Evolutionary conservation across 2,329 filamentous ascomycete species (phyloP), one percentile per base, ranked within the genome.

Genomic region (Aspergillus tamarii): DNA sequence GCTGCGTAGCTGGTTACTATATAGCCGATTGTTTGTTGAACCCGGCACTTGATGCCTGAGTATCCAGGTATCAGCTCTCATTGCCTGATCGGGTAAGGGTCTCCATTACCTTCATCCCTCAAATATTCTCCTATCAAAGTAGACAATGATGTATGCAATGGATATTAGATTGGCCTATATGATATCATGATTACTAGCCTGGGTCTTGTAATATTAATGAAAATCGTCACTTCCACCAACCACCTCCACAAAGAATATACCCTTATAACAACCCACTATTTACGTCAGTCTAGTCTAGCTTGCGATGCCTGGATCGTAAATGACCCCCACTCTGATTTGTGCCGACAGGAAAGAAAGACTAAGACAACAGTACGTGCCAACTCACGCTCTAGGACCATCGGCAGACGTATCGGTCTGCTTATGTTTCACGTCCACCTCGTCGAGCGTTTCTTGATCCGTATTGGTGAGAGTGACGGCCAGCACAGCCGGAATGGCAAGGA

Each of bases 401-500:
- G 12, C 16, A 52, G 48, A 11, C 6, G 48, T 10, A 4, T 54
- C 30, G 30, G 11, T n/a, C 7, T 36, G 52, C 3, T 3, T 6
- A 16, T 54, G 12, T 14, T 54, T 36, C 32, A 54, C 3, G 7
- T 54, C 30, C 16, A 34, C n/a, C 30, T 58, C 56, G 34, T 48
- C 28, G n/a, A 21, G n/a, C 5, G 55, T 30, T 9, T 50, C 30
- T 16, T 12, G 10, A 19, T 58, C 39, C 16, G 53, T 57, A 23
- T 19, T 61, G 7, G 53, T 57, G 19, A 57, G 41, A 14, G 74
- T 78, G 28, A 83, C 79, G 0, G 80, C 77, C 67, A 75, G 73
- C 4, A 84, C 80, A 0, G 79, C 74, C 3, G 82, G 82, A 55
- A 84, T 69, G 6, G 76, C 81, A 46, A 83, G 63, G 5, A 82